Evolutionary conservation across 1,139 yeast species (phyloP).

Genomic region (Blastobotrys malaysiensis): DNA sequence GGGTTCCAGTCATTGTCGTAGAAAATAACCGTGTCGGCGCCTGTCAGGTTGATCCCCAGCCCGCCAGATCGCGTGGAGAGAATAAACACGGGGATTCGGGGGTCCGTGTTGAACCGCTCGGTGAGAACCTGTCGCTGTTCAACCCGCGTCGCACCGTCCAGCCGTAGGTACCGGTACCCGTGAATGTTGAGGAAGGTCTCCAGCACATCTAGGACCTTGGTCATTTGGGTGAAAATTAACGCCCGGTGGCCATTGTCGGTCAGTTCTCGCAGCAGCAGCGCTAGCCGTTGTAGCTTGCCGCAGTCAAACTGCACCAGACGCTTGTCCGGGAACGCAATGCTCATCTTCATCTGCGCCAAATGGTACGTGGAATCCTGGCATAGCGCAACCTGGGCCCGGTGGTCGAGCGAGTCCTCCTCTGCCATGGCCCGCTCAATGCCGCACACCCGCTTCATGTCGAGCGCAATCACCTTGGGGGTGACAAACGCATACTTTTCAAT

Average conservation of each 20-base stretch:
- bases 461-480: slow-evolving; percentile 79
- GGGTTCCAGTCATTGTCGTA: slow-evolving; percentile 99
- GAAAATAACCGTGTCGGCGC: slow-evolving; percentile 98
- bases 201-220: slow-evolving; percentile 85
- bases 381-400: slow-evolving; percentile 30
- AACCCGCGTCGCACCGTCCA: slow-evolving; percentile 96
- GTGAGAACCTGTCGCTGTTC: slow-evolving; percentile 95
- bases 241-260: slow-evolving; percentile 89
- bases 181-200: slow-evolving; percentile 93
- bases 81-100: slow-evolving; percentile 83
- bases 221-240: slow-evolving; percentile 96
- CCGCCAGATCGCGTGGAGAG: slow-evolving; percentile 97
- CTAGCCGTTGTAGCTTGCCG: slow-evolving; percentile 88
- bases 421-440: slow-evolving; percentile 18
- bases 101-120: slow-evolving; percentile 84
- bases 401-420: too few species aligned
- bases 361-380: slow-evolving; percentile 53
- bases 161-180: slow-evolving; percentile 89
- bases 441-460: slow-evolving; percentile 42
- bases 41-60: slow-evolving; percentile 92
- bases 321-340: slow-evolving; percentile 96
- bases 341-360: slow-evolving; percentile 74
- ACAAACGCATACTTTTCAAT: slow-evolving; percentile 78
- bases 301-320: slow-evolving; percentile 90
- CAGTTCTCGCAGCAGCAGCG: slow-evolving; percentile 66